Evolutionary conservation across 228 moss, liverwort and hornwort genomes (phyloP).

Genomic region (Sphagnum fallax): DNA sequence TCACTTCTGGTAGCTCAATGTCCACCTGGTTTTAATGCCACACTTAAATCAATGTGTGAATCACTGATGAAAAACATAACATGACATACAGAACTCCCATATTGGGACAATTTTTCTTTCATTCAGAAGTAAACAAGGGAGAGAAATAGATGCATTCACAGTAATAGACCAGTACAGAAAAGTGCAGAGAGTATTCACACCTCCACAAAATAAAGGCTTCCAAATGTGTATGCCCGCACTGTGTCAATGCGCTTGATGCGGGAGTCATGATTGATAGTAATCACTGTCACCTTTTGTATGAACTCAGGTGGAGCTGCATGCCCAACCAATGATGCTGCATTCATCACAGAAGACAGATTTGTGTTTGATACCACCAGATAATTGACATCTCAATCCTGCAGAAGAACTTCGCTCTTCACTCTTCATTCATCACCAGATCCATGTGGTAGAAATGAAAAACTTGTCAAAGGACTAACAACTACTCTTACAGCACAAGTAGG

Average conservation of each 20-base stretch:
- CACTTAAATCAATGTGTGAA: not conserved
- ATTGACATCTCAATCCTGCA: not conserved
- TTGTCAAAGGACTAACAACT: no score
- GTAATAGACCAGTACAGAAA: no score
- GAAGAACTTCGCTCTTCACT: not conserved
- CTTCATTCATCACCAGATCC: no score
- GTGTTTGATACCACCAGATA: not conserved
- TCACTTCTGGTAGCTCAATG: slow-evolving; percentile 40
- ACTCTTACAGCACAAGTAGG: no score
- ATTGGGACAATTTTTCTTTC: no score
- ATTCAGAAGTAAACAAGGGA: no score
- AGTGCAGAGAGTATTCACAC: slow-evolving; percentile 6
- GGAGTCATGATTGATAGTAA: slow-evolving; percentile 58
- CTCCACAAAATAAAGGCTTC: slow-evolving; percentile 79
- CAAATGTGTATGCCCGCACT: slow-evolving; percentile 81
- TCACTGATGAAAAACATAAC: no score
- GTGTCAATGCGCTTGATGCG: slow-evolving; percentile 56
- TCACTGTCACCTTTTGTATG: slow-evolving; percentile 65
- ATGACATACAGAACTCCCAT: no score
- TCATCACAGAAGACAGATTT: not conserved
- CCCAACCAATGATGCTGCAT: slow-evolving; percentile 62
- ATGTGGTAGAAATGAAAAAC: no score
- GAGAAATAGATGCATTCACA: no score
- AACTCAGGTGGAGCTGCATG: slow-evolving; percentile 62
- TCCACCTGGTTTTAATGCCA: slow-evolving; percentile 30